Base-by-base conservation (phyloP, 768 basidiomycete species). In the Tricholoma hemisulphureum region DNA sequence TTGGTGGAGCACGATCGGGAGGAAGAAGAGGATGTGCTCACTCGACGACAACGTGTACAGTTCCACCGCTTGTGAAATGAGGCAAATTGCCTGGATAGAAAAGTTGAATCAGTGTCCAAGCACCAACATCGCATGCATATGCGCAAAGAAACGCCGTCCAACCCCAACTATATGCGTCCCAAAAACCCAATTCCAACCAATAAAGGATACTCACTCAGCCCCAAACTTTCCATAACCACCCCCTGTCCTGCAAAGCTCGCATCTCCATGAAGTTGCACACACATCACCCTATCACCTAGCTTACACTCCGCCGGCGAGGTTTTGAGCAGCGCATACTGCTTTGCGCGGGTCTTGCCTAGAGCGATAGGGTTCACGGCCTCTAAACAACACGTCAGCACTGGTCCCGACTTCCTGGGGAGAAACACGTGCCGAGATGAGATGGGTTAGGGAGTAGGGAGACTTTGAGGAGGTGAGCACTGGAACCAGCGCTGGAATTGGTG, bases 171-270 rank as follows among this genome's bases (percentile, higher is more conserved):
- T 24, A 24, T 43, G 41, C 41, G 41, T 7, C 41, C 10, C 14
- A 37, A n/a, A 16, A 37, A 37, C 35, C 14, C n/a, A 37, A n/a
- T n/a, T 16, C 16, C 39, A 41, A 41, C 6, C 18, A 18, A 13
- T 24, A 49, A 51, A 14, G 39, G 7, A 35, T 9, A 75, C 88
- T 51, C 61, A 86, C 91, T 94, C 55, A 96, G 73, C 5, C 93
- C 91, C 29, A 97, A 77, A 16, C 82, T 80, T 70, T 96, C 95
- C 86, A 93, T 95, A 16, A 95, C 83, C 4, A 96, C 80, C 2
- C 95, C 94, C 69, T 96, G 95, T 0, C 94, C 95, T 0, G 89
- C 83, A 67, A 96, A 95, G 57, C 89, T 92, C 1, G 91, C 93
- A 69, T 97, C 95, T 2, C 95, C 95, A 61, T 96, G 95, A 48